These are phyloP conservation scores for Peronospora destructor DNA, from an alignment of 352 stramenopile genomes.

Conservation along the genomic window DNA sequence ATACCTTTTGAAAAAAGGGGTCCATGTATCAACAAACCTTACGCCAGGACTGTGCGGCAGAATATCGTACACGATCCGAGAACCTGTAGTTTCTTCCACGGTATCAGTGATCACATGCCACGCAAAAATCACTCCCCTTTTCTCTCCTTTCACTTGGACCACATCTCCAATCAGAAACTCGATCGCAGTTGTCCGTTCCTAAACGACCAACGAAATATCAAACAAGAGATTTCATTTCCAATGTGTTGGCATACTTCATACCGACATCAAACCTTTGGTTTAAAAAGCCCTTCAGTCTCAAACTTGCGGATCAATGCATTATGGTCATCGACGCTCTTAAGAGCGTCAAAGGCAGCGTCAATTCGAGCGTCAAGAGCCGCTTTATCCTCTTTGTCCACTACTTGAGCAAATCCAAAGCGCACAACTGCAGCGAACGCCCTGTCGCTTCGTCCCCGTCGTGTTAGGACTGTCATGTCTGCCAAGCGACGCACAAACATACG, in stretches of 20 bases:
- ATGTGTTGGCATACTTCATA: slow-evolving; percentile 7
- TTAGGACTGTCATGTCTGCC: slow-evolving; percentile 39
- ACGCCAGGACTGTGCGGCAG: slow-evolving; percentile 48
- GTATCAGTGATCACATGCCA: slow-evolving; percentile 38
- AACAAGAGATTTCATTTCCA: not conserved
- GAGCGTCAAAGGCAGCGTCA: slow-evolving; percentile 50
- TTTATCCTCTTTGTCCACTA: slow-evolving; percentile 26
- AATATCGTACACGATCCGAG: slow-evolving; percentile 61
- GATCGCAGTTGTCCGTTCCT: slow-evolving; percentile 47
- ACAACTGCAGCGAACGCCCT: slow-evolving; percentile 37
- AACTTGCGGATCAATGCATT: slow-evolving; percentile 56
- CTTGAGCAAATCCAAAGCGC: slow-evolving; percentile 41
- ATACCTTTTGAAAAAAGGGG: not conserved
- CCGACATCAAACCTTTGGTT: slow-evolving; percentile 33
- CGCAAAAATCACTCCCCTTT: slow-evolving; percentile 50
- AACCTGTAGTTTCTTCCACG: slow-evolving; percentile 30
- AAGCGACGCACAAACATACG: slow-evolving; percentile 49
- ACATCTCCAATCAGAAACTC: slow-evolving; percentile 64
- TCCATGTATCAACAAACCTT: slow-evolving; percentile 21
- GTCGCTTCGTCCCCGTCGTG: slow-evolving; percentile 18
- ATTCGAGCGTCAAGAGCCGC: slow-evolving; percentile 35
- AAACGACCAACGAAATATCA: not conserved
- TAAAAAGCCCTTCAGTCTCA: slow-evolving; percentile 37
- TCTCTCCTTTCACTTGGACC: slow-evolving; percentile 48
- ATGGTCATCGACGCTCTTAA: slow-evolving; percentile 62